Base-by-base conservation (phyloP, 768 basidiomycete species). In the Boletus tylopilopsis region DNA sequence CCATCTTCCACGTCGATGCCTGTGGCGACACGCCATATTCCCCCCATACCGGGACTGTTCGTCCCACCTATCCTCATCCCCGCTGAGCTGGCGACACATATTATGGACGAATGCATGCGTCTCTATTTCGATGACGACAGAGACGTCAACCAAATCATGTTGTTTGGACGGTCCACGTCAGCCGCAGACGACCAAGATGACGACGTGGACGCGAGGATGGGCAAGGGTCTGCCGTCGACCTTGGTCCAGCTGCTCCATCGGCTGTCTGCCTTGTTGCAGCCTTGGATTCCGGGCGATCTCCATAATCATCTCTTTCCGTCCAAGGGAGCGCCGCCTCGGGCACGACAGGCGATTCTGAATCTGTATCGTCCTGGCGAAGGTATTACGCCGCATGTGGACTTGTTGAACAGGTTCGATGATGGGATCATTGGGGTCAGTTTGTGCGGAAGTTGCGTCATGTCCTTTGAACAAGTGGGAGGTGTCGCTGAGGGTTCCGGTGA, bases 401-500 rank as follows among this genome's bases (percentile, higher is more conserved):
- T 98, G 21, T 77, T 90, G 4, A 71, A 75, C 23, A 81, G 94
- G 13, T 98, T 87, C 61, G 91, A 80, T 7, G 90, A 95, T 62
- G 93, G 90, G 1, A 94, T 98, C 45, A 73, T 97, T 21, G 91
- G 91, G 9, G 79, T 95, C 45, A 94, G 89, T 57, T 72, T 98
- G 23, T 79, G 82, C 11, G 84, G 85, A 23, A 84, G 87, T 12
- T 89, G 84, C 42, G 85, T 81, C 13, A 94, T 95, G 91, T 75
- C 75, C 22, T 92, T 94, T 58, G 71, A 75, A 48, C 57, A 61
- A 37, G 65, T 64, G 24, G 61, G 34, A 9, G 30, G 43, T 27
- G 40, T 15, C 4, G 6, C 10, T 18, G 35, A 16, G 16, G 52
- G 32, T 38, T 56, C 52, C 8, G 42, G 27, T 12, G 49, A 32